Conservation (phyloP, 805 yeast species). For the Clavispora fructus region DNA sequence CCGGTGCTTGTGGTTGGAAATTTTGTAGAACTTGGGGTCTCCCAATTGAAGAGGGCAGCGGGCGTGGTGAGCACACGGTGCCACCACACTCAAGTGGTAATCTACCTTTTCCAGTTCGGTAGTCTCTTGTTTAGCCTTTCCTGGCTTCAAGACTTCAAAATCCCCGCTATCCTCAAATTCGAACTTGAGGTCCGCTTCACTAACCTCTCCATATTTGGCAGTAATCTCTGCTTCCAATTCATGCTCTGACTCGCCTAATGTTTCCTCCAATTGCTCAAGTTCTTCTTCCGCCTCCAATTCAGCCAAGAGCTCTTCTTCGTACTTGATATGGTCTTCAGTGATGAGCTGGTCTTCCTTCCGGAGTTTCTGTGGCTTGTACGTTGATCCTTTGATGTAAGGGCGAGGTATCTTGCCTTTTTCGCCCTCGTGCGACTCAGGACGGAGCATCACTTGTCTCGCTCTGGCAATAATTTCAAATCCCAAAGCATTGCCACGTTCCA, state of each 20-base stretch:
- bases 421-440: slow-evolving; percentile 64
- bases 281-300: slow-evolving; percentile 18
- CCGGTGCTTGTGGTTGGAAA: slow-evolving; percentile 51
- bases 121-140: neutral
- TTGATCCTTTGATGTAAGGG: slow-evolving; percentile 54
- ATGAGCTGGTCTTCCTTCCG: slow-evolving; percentile 32
- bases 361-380: slow-evolving; percentile 34
- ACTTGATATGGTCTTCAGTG: slow-evolving; percentile 29
- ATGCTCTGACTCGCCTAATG: neutral
- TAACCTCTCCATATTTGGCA: slow-evolving; percentile 37
- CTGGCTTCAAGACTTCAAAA: slow-evolving; percentile 20
- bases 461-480: slow-evolving; percentile 88
- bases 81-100: slow-evolving; percentile 61
- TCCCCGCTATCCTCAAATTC: slow-evolving; percentile 39
- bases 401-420: slow-evolving; percentile 65
- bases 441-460: slow-evolving; percentile 83
- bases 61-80: slow-evolving; percentile 89
- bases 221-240: slow-evolving; percentile 27
- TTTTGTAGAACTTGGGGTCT: slow-evolving; percentile 60
- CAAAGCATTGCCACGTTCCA: slow-evolving; percentile 85
- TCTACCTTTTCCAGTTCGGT: slow-evolving; percentile 24
- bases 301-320: slow-evolving; percentile 27
- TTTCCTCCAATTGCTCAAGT: slow-evolving; percentile 3
- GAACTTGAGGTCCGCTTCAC: slow-evolving; percentile 42
- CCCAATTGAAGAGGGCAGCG: slow-evolving; percentile 81